Conservation (phyloP, 2,329 filamentous ascomycete species). For the Claviceps sp. region DNA sequence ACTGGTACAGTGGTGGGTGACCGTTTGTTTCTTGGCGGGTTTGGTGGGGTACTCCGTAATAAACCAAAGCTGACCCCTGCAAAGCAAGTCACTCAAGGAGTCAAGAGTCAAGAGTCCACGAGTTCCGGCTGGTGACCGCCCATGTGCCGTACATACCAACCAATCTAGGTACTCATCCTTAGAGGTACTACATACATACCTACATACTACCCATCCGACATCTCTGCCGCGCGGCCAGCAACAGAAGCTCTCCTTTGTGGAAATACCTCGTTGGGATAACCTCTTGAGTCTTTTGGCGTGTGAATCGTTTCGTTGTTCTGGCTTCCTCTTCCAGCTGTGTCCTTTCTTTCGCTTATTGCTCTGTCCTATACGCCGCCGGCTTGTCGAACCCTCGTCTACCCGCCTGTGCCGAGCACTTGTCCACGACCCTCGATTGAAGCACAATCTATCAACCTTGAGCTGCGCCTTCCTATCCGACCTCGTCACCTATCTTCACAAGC, state of each 20-base stretch:
- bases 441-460: not conserved
- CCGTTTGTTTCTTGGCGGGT: too few species aligned
- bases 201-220: too few species aligned
- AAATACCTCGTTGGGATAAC: not conserved
- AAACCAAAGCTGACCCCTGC: too few species aligned
- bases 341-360: not conserved
- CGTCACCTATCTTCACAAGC: not conserved
- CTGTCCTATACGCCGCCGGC: not conserved
- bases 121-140: too few species aligned
- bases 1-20: too few species aligned
- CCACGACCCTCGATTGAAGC: not conserved
- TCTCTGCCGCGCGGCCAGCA: not conserved
- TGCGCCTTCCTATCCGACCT: not conserved
- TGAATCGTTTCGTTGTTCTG: not conserved
- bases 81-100: too few species aligned
- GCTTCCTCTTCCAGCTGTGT: not conserved
- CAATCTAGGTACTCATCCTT: not conserved
- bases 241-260: not conserved
- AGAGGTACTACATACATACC: too few species aligned
- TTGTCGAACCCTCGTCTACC: not conserved
- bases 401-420: not conserved
- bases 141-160: too few species aligned
- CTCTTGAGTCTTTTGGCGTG: not conserved
- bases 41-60: too few species aligned
- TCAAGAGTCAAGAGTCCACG: too few species aligned